Conservation (phyloP, 306 rosid genomes). For the Dryas alaskensis region DNA sequence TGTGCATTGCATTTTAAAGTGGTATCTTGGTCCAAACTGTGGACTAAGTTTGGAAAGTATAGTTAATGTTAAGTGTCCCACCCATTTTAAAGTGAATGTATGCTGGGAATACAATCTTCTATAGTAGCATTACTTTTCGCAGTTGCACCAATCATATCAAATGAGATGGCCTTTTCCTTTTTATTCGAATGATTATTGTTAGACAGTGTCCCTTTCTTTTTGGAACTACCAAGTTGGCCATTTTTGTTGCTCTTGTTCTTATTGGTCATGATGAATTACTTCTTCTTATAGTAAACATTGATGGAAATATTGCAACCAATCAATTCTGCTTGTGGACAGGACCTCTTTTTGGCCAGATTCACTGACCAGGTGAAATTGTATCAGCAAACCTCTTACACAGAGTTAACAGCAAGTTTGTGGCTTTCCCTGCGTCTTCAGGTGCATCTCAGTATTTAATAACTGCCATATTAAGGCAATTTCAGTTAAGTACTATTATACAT, state of each 20-base stretch:
- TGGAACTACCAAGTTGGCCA: constrained; percentile 5
- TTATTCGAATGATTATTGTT: background rate
- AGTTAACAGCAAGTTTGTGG: constrained; percentile 90
- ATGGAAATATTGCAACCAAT: constrained; percentile 14
- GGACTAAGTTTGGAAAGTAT: no score
- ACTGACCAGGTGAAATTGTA: constrained; percentile 56
- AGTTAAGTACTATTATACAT: constrained; percentile 10
- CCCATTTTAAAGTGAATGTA: no score
- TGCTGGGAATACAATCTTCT: background rate
- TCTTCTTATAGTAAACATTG: constrained; percentile 7
- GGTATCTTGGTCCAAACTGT: no score
- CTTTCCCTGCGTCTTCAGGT: constrained; percentile 98
- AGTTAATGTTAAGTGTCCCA: no score
- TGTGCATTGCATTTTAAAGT: no score
- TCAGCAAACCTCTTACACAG: constrained; percentile 94
- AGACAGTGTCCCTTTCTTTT: background rate
- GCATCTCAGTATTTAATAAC: constrained; percentile 18
- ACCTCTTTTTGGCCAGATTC: constrained; percentile 67
- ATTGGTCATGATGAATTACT: background rate
- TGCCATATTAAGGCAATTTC: constrained; percentile 4
- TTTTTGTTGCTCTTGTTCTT: constrained; percentile 7
- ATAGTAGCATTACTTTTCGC: background rate
- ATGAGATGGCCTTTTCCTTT: background rate
- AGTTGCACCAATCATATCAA: background rate
- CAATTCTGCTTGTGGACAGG: constrained; percentile 48